phyloP scores from a whole-genome alignment of 2,329 filamentous ascomycete genomes.

The Cladosporium sp. region DNA sequence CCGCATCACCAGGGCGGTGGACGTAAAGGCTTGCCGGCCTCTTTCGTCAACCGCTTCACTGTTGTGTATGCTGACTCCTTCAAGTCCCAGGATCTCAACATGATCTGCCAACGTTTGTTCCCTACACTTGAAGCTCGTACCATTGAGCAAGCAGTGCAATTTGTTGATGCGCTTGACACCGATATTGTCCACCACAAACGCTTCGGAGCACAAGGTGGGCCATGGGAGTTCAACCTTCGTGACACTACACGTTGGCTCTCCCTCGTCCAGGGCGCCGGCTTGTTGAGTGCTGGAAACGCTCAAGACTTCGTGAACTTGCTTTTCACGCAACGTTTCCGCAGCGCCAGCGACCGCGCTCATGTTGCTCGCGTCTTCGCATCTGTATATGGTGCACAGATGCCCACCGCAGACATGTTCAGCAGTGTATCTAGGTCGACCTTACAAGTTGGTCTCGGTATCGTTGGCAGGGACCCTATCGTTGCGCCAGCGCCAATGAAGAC shows the following conservation, averaged over 20 bases:
- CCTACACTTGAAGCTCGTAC: conserved; percentile 61
- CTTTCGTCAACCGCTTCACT: conserved; percentile 97
- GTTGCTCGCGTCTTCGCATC: conserved; percentile 67
- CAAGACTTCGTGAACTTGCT: conserved; percentile 79
- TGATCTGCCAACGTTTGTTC: conserved; percentile 80
- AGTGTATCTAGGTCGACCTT: conserved; percentile 66
- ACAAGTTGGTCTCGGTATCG: conserved; percentile 77
- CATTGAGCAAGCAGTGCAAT: conserved; percentile 70
- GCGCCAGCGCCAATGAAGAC: conserved; percentile 9
- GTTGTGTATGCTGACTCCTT: conserved; percentile 97
- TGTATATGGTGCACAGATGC: conserved; percentile 58
- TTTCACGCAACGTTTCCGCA: conserved; percentile 85
- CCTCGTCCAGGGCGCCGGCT: conserved; percentile 39
- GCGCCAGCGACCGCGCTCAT: conserved; percentile 64
- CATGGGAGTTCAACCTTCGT: conserved; percentile 95
- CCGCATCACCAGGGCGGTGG: conserved; percentile 96
- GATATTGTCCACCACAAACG: conserved; percentile 61
- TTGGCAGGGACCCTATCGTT: conserved; percentile 57
- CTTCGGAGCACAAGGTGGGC: conserved; percentile 64
- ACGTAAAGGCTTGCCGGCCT: conserved; percentile 88
- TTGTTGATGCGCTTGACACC: conserved; percentile 78
- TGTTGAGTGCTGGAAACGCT: conserved; percentile 62
- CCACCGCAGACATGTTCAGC: conserved; percentile 64
- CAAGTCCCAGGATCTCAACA: conserved; percentile 73
- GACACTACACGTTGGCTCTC: conserved; percentile 83